These are phyloP conservation scores for Nannochloropsis salina DNA, from an alignment of 108 stramenopile species.

Conservation along the genomic window DNA sequence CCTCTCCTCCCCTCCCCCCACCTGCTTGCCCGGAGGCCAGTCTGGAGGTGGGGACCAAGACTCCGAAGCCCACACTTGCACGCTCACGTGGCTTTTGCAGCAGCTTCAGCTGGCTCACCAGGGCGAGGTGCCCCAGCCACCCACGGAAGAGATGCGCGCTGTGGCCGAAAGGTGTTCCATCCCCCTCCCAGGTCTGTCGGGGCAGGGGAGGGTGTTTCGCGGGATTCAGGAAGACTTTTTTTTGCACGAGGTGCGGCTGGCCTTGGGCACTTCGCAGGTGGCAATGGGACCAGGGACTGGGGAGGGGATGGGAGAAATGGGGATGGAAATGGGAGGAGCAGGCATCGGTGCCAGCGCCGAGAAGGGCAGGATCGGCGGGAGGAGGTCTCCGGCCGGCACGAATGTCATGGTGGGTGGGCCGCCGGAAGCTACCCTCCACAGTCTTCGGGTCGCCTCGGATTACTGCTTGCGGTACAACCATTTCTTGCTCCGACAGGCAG, in stretches of 20 bases:
- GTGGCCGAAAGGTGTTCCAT: neutral
- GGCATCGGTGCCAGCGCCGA: neutral
- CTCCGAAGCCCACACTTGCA: neutral
- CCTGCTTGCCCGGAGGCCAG: neutral
- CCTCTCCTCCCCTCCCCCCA: neutral
- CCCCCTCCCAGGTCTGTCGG: neutral
- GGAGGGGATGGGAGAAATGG: neutral
- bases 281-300: neutral
- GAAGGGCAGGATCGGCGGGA: no score
- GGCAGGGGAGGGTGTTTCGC: neutral
- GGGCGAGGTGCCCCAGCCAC: conserved; percentile 1
- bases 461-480: neutral
- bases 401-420: neutral
- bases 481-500: neutral
- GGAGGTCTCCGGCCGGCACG: neutral
- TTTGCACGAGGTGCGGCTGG: neutral
- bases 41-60: neutral
- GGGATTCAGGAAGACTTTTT: neutral
- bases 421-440: neutral
- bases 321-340: neutral
- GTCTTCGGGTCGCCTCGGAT: neutral
- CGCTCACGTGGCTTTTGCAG: neutral
- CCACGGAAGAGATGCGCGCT: neutral
- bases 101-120: neutral
- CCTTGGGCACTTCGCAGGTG: neutral